Percentiles rank a stretch among this genome's conserved stretches.
phyloP scores from a whole-genome alignment of 2,329 filamentous ascomycete species.

The Stylonectria norvegica region DNA sequence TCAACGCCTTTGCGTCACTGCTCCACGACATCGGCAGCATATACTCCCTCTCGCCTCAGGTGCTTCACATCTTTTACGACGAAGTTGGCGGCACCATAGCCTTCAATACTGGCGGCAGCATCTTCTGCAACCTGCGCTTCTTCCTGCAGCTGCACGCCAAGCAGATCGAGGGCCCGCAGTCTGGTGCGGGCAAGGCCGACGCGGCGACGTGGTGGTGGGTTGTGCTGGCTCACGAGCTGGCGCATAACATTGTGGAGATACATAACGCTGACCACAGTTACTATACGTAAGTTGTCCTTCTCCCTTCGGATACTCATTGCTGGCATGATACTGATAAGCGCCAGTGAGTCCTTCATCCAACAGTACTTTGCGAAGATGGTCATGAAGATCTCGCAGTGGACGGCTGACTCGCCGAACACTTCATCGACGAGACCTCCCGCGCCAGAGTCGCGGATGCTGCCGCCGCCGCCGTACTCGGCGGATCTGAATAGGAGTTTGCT shows the following conservation, averaged over 20 bases:
- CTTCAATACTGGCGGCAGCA: slow-evolving; percentile 81
- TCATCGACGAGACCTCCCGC: too few relatives aligned
- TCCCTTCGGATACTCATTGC: neutral
- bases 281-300: slow-evolving; percentile 59
- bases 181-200: slow-evolving; percentile 55
- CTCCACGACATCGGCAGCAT: slow-evolving; percentile 67
- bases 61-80: slow-evolving; percentile 86
- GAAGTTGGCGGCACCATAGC: slow-evolving; percentile 77
- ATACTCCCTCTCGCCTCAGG: slow-evolving; percentile 66
- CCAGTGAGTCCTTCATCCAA: slow-evolving; percentile 70
- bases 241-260: slow-evolving; percentile 80
- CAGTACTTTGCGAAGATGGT: slow-evolving; percentile 74
- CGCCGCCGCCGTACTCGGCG: slow-evolving; percentile 24
- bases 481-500: slow-evolving; percentile 4
- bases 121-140: slow-evolving; percentile 93
- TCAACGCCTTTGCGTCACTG: slow-evolving; percentile 67
- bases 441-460: slow-evolving; percentile 5
- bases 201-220: slow-evolving; percentile 89
- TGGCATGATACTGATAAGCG: slow-evolving; percentile 17
- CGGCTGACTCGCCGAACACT: slow-evolving; percentile 8
- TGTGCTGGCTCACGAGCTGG: slow-evolving; percentile 91
- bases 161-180: slow-evolving; percentile 36
- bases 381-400: slow-evolving; percentile 45
- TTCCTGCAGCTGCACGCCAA: slow-evolving; percentile 73
- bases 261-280: slow-evolving; percentile 80